Evolutionary conservation across 2,329 filamentous ascomycete species (phyloP), one percentile per base, ranked within the genome.

Genomic region (Dichotomopilus funicola): DNA sequence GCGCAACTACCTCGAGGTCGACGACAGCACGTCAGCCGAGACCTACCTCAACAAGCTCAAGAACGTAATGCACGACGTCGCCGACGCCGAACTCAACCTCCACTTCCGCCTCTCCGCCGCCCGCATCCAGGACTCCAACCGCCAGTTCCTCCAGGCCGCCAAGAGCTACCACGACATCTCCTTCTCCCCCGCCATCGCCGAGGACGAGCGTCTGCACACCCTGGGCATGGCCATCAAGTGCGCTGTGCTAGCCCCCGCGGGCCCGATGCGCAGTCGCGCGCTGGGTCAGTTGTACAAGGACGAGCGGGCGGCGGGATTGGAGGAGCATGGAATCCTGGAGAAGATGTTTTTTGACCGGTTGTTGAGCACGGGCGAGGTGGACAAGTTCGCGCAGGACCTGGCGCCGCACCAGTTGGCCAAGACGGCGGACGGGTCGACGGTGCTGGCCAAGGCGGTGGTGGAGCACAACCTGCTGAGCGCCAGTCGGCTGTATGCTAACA

Each of bases 281-380:
- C 80, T 99, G 13, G 89, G 85, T 4, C 85, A 88, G 52, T 76
- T 99, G 11, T 96, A 96, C 80, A 96, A 95, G 71, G 94, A 99
- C 71, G 94, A 97, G 62, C 83, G 94, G 35, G 81, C 89, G 0
- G 76, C 78, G 3, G 81, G 85, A 49, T 81, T 94, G 2, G 82
- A 86, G 36, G 89, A 97, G 72, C 92, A 88, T 67, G 78, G 83
- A 49, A 96, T 99, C 53, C 76, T 99, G 11, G 94, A 97, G 75
- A 97, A 97, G 77, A 97, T 99, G 83, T 96, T 95, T 71, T 79
- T 97, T 49, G 90, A 97, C 71, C 83, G 91, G 5, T 77, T 99
- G 3, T 78, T 99, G 49, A 82, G 83, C 0, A 83, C 87, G 0
- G 80, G 78, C n/a, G 94, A 99, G 73, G 90, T 96, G 43, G 83